phyloP scores from a whole-genome alignment of 169 alveolate genomes.

The Eimeria maxima region DNA sequence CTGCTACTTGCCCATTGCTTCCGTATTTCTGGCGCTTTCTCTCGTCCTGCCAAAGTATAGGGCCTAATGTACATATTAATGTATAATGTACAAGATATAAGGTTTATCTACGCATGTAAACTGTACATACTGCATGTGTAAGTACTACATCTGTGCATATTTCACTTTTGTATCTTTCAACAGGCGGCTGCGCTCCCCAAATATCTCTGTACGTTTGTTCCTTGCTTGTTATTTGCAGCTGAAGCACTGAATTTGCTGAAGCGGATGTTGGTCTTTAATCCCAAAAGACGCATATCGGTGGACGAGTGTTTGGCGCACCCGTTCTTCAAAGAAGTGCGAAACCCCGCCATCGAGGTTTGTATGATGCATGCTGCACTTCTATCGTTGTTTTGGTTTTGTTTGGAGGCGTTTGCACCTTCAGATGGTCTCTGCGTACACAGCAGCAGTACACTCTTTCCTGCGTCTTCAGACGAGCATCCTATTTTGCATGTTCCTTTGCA shows the following conservation, averaged over 20 bases:
- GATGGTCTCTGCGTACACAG: background rate
- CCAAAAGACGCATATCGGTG: slow-evolving; percentile 95
- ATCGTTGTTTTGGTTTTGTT: background rate
- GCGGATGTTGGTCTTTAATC: slow-evolving; percentile 96
- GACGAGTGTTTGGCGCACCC: slow-evolving; percentile 96
- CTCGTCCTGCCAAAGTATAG: background rate
- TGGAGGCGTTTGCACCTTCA: background rate
- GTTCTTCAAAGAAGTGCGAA: slow-evolving; percentile 93
- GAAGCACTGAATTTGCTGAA: slow-evolving; percentile 94
- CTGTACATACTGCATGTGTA: too few relatives aligned
- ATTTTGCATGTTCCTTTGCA: background rate
- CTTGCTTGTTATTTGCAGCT: slow-evolving; percentile 61
- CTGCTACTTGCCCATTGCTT: background rate
- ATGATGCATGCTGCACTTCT: background rate
- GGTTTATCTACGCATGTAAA: too few relatives aligned
- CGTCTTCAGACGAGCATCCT: background rate
- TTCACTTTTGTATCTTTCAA: background rate
- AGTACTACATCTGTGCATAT: background rate
- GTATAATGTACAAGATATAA: background rate
- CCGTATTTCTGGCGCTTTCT: background rate
- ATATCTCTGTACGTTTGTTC: background rate
- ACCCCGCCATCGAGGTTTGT: slow-evolving; percentile 86
- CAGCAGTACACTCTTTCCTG: background rate
- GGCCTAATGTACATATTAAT: background rate
- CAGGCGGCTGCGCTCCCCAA: background rate